Conservation (phyloP, 1,284 basidiomycete genomes). For the Ceratobasidium sp. region DNA sequence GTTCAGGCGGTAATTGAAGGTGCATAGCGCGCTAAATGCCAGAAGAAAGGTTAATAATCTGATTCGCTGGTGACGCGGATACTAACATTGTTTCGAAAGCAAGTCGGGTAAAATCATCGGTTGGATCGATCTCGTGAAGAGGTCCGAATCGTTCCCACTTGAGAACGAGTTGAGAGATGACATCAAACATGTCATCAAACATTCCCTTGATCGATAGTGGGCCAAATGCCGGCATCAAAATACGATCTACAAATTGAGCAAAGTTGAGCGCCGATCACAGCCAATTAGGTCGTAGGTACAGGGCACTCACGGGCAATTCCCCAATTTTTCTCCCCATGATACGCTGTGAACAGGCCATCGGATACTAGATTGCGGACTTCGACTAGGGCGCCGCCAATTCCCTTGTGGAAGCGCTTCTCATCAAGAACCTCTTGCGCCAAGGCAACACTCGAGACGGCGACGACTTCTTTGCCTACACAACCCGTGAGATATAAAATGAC, state of each 20-base stretch:
- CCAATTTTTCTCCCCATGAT: constrained; percentile 65
- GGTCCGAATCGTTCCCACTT: constrained; percentile 66
- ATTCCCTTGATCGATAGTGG: constrained; percentile 64
- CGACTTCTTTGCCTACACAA: constrained; percentile 54
- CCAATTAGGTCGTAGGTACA: background rate
- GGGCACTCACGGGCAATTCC: constrained; percentile 58
- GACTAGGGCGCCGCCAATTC: constrained; percentile 56
- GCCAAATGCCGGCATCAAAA: constrained; percentile 69
- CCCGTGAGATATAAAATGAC: background rate
- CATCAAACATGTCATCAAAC: constrained; percentile 67
- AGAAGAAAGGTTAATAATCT: background rate
- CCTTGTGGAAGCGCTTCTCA: constrained; percentile 64
- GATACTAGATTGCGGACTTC: constrained; percentile 62
- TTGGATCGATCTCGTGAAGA: constrained; percentile 60
- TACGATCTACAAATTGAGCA: constrained; percentile 59
- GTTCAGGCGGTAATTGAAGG: constrained; percentile 55
- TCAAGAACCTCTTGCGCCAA: constrained; percentile 64
- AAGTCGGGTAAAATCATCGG: constrained; percentile 66
- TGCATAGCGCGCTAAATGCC: constrained; percentile 43
- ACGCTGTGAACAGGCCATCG: constrained; percentile 64
- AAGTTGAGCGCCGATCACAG: constrained; percentile 38
- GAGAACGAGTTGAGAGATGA: constrained; percentile 63
- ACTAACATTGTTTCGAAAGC: constrained; percentile 64
- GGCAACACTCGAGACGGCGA: constrained; percentile 60
- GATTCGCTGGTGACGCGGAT: constrained; percentile 32